Evolutionary conservation across 139 green algal species (phyloP).

Genomic region (Pleodorina starrii): DNA sequence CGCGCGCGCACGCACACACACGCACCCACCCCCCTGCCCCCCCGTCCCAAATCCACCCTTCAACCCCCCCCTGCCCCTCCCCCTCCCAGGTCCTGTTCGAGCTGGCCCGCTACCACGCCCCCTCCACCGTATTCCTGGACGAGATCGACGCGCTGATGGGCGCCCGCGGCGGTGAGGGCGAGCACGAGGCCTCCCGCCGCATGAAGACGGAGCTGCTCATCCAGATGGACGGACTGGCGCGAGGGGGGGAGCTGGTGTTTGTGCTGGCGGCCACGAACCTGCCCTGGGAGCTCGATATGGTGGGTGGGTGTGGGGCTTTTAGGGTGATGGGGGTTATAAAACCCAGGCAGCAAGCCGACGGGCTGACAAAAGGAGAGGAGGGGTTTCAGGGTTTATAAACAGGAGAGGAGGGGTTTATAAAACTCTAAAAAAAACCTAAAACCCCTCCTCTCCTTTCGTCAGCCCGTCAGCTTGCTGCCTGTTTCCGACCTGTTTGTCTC

Average conservation of each 20-base stretch:
- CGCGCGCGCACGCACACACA: background rate
- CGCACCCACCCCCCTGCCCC: background rate
- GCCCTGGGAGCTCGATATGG: constrained; percentile 76
- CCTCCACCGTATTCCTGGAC: constrained; percentile 77
- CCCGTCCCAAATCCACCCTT: background rate
- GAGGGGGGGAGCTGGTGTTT: constrained; percentile 69
- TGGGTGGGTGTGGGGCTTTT: constrained; percentile 6
- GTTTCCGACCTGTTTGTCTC: too few relatives aligned
- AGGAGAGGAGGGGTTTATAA: too few relatives aligned
- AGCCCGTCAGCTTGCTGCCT: too few relatives aligned
- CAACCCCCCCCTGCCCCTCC: background rate
- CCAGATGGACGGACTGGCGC: constrained; percentile 75
- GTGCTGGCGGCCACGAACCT: constrained; percentile 75
- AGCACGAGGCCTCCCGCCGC: constrained; percentile 68
- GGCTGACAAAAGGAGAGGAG: too few relatives aligned
- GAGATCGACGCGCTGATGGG: constrained; percentile 74
- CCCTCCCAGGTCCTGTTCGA: constrained; percentile 75
- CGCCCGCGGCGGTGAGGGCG: constrained; percentile 59
- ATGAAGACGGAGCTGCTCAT: constrained; percentile 79
- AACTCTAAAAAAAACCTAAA: too few relatives aligned
- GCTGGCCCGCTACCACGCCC: constrained; percentile 76
- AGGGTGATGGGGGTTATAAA: too few relatives aligned
- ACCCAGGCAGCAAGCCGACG: too few relatives aligned
- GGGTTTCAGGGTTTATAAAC: too few relatives aligned
- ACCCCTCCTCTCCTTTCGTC: too few relatives aligned